phyloP scores from a whole-genome alignment of 805 yeast species.

The Saccharomycopsis selenospora region DNA sequence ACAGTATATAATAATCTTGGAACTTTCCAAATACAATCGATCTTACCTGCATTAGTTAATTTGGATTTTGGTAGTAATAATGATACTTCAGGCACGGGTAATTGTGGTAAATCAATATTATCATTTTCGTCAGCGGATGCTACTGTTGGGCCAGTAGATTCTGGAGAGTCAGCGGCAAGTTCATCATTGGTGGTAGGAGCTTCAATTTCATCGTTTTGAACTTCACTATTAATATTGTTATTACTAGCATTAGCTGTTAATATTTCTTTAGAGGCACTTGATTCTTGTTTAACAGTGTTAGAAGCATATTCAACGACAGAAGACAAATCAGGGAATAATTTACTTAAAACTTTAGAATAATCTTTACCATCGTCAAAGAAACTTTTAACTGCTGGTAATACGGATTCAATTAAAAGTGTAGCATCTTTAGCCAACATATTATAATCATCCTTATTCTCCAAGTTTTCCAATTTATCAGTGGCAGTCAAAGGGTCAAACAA shows the following conservation, averaged over 20 bases:
- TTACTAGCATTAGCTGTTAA: background rate
- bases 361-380: slow-evolving; percentile 37
- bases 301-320: slow-evolving; percentile 7
- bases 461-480: background rate
- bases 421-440: slow-evolving; percentile 27
- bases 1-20: slow-evolving; percentile 59
- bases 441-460: background rate
- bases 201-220: slow-evolving; percentile 18
- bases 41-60: slow-evolving; percentile 35
- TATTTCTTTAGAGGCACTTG: background rate
- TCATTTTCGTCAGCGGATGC: slow-evolving; percentile 18
- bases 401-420: slow-evolving; percentile 40
- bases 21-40: slow-evolving; percentile 61
- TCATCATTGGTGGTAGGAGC: slow-evolving; percentile 30
- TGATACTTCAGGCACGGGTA: slow-evolving; percentile 19
- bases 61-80: slow-evolving; percentile 21
- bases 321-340: slow-evolving; percentile 33
- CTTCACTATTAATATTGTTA: slow-evolving; percentile 3
- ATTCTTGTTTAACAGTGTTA: background rate
- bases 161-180: slow-evolving; percentile 27
- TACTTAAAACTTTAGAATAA: slow-evolving; percentile 23
- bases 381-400: slow-evolving; percentile 43
- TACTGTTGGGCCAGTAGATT: no score
- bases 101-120: slow-evolving; percentile 23
- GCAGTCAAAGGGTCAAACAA: slow-evolving; percentile 22